Evolutionary conservation across 2,329 filamentous ascomycete genomes (phyloP), one percentile per base, ranked within the genome.

Genomic region (Hypoxylon sp.): DNA sequence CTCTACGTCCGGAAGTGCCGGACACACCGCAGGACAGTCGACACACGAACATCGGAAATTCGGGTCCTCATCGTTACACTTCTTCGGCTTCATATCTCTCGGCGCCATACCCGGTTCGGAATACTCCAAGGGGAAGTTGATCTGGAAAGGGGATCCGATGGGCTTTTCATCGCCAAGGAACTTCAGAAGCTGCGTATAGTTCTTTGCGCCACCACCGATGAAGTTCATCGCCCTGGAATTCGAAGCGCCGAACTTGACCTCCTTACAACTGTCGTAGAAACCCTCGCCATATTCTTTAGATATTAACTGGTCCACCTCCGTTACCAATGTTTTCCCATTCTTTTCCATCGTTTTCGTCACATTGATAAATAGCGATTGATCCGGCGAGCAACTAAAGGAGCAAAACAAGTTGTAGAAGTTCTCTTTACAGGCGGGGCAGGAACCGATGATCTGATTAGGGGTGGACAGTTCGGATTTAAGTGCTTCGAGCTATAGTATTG

Each of bases 371-470:
- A 97, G 84, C 0, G 94, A 98, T 79, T 99, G 96, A 76, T 99
- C 92, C 5, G 97, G 95, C 3, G 96, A 99, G 83, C 97, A 99
- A 2, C 94, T 98, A 78, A 99, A 98, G 3, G 94, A 97, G 83
- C 96, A 99, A 81, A 99, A 99, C 48, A 97, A 86, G 83, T 99
- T 97, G 85, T 93, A 98, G 84, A 99, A 99, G 84, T 99, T 99
- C 75, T 94, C 92, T 81, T 96, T 97, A 87, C 96, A 99, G 33
- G 97, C 96, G 1, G 96, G 96, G 79, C 96, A 99, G 9, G 94
- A 94, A 26, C 94, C 91, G 78, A 99, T 94, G 77, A 99, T 92
- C 66, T 91, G 90, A 74, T 94, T 94, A 1, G 94, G 95, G 22
- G 93, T 93, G 73, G 93, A 91, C 64, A 99, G 87, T 76, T 97